Percentiles rank a stretch among this genome's conserved stretches.
phyloP scores from a whole-genome alignment of 208 protist genomes.

The Acanthamoeba royreba region DNA sequence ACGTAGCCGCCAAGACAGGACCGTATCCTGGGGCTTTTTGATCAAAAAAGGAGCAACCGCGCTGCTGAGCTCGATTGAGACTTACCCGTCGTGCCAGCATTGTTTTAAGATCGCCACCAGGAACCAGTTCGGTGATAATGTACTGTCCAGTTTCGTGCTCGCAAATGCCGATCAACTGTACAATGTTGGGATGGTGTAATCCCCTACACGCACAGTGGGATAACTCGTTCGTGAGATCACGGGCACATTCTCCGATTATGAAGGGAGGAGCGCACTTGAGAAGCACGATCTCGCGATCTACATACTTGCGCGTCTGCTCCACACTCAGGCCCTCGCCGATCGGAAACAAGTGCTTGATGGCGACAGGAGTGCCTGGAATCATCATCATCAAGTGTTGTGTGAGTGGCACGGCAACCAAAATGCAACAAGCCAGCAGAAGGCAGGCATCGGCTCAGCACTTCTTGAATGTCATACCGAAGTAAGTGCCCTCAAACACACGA shows the following conservation, averaged over 20 bases:
- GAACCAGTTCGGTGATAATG: background rate
- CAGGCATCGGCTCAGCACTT: background rate
- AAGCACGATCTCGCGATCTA: background rate
- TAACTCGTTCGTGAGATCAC: background rate
- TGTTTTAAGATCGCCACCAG: background rate
- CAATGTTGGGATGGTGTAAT: background rate
- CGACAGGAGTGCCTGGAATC: background rate
- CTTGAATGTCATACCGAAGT: background rate
- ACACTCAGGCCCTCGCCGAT: background rate
- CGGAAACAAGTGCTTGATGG: conserved; percentile 7
- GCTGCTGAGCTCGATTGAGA: background rate
- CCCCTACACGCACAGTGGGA: background rate
- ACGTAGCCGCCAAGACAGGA: background rate
- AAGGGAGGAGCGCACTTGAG: background rate
- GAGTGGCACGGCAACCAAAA: background rate
- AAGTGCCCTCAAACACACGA: conserved; percentile 19
- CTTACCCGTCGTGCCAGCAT: background rate
- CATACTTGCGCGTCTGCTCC: conserved; percentile 2
- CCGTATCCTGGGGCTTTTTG: background rate
- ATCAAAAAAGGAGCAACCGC: background rate
- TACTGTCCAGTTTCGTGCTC: background rate
- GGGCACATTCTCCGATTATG: background rate
- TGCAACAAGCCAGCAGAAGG: background rate
- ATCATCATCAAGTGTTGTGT: background rate
- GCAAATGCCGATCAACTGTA: background rate